Evolutionary conservation across 345 rosid species (phyloP).

Genomic region (Cardamine chenopodiifolia): DNA sequence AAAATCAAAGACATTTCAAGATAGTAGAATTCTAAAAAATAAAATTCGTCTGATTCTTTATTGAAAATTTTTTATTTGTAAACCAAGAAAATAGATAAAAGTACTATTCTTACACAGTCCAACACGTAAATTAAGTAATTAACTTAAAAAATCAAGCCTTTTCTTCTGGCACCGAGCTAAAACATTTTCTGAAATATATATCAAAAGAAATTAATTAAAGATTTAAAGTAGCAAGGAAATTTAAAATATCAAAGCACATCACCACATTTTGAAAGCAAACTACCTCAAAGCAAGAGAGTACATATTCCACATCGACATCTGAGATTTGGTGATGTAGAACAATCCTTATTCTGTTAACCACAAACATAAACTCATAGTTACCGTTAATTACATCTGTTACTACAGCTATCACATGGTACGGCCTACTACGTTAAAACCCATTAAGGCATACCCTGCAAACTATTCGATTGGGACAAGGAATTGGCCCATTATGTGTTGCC

Average conservation of each 20-base stretch:
- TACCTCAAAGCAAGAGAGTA: conserved; percentile 72
- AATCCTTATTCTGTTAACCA: conserved; percentile 61
- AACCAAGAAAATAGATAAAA: neutral
- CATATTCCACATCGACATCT: conserved; percentile 66
- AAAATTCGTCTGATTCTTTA: neutral
- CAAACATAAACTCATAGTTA: conserved; percentile 10
- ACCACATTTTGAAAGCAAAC: neutral
- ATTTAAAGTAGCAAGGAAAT: neutral
- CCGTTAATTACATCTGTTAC: neutral
- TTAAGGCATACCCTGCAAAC: neutral
- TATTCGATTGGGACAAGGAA: neutral
- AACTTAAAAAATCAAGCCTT: neutral
- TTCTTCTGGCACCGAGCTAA: conserved; percentile 19
- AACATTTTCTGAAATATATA: conserved; percentile 27
- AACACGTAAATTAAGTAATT: neutral
- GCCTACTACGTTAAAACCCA: neutral
- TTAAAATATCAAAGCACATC: neutral
- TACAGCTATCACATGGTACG: neutral
- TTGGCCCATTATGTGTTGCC: no score
- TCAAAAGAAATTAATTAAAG: conserved; percentile 4
- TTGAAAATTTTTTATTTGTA: neutral
- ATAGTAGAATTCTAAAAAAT: neutral
- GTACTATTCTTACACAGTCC: conserved; percentile 14
- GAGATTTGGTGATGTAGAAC: conserved; percentile 90
- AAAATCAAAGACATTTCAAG: neutral